Percentiles rank a stretch among this genome's conserved stretches.
Conservation (phyloP, 805 yeast species). For the Hanseniaspora mollemarum region DNA sequence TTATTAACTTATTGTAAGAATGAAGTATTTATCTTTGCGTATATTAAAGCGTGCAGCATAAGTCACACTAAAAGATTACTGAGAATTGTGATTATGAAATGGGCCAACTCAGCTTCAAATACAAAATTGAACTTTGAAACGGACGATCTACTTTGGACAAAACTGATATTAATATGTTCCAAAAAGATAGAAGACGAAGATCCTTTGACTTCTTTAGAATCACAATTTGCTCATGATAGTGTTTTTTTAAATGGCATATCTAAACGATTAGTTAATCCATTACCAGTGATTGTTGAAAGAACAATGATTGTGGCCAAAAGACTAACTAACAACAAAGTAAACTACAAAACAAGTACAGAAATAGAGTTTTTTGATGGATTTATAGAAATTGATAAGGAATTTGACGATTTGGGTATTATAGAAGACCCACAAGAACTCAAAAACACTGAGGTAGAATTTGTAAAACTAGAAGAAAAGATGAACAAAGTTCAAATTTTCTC, state of each 20-base stretch:
- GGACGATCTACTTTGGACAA: conserved; percentile 22
- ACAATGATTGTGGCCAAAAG: conserved; percentile 30
- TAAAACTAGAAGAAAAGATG: background rate
- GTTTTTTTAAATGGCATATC: conserved; percentile 26
- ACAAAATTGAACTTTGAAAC: conserved; percentile 7
- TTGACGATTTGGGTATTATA: conserved; percentile 15
- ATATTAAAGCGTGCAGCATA: conserved; percentile 17
- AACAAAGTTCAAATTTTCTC: conserved; percentile 16
- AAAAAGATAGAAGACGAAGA: conserved; percentile 15
- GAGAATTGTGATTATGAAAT: conserved; percentile 9
- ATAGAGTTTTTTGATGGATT: conserved; percentile 21
- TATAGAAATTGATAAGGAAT: background rate
- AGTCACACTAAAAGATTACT: conserved; percentile 1
- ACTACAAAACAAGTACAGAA: conserved; percentile 25
- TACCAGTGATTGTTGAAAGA: conserved; percentile 24
- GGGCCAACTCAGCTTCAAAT: conserved; percentile 16
- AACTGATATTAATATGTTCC: conserved; percentile 20
- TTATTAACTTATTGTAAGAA: background rate
- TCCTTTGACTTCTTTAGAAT: conserved; percentile 1
- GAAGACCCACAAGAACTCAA: background rate
- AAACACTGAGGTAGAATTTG: background rate
- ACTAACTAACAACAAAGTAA: conserved; percentile 22
- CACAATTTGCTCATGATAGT: conserved; percentile 18
- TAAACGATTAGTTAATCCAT: conserved; percentile 22
- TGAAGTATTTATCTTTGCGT: conserved; percentile 1